Evolutionary conservation across 345 rosid genomes (phyloP).

Genomic region (Stellera chamaejasme): DNA sequence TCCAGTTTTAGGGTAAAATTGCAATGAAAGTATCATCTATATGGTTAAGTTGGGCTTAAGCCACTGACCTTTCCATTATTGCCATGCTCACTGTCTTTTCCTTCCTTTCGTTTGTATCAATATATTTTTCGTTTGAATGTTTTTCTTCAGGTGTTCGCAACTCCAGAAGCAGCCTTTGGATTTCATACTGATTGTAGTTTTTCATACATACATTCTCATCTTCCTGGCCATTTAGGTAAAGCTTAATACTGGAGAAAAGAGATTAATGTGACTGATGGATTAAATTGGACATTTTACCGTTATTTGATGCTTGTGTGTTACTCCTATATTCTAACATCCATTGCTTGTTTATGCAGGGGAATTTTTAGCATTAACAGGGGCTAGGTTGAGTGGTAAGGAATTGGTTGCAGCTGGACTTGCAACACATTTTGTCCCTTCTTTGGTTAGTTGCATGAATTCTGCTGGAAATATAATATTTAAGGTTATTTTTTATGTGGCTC

Average conservation of each 20-base stretch:
- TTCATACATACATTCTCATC: constrained; percentile 78
- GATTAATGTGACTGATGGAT: background rate
- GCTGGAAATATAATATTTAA: too few relatives aligned
- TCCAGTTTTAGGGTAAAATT: background rate
- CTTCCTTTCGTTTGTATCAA: background rate
- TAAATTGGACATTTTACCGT: background rate
- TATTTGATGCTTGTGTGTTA: too few relatives aligned
- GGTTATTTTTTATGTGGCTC: too few relatives aligned
- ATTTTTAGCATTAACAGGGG: constrained; percentile 81
- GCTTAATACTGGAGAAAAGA: constrained; percentile 6
- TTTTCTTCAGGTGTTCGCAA: constrained; percentile 58
- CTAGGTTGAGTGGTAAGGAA: constrained; percentile 79
- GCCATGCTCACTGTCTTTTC: background rate
- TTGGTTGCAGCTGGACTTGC: constrained; percentile 71
- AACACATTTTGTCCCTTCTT: constrained; percentile 83
- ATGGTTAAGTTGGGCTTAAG: too few relatives aligned
- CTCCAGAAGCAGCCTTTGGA: constrained; percentile 94
- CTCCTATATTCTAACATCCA: constrained; percentile 4
- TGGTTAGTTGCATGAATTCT: constrained; percentile 29
- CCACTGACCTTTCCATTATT: background rate
- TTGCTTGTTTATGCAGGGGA: constrained; percentile 48
- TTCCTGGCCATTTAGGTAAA: constrained; percentile 80
- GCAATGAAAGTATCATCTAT: too few relatives aligned
- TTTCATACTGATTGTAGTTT: constrained; percentile 92
- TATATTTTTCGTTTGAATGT: background rate